Evolutionary conservation across 2,329 filamentous ascomycete species (phyloP).

Genomic region (Thermochaetoides dissita): DNA sequence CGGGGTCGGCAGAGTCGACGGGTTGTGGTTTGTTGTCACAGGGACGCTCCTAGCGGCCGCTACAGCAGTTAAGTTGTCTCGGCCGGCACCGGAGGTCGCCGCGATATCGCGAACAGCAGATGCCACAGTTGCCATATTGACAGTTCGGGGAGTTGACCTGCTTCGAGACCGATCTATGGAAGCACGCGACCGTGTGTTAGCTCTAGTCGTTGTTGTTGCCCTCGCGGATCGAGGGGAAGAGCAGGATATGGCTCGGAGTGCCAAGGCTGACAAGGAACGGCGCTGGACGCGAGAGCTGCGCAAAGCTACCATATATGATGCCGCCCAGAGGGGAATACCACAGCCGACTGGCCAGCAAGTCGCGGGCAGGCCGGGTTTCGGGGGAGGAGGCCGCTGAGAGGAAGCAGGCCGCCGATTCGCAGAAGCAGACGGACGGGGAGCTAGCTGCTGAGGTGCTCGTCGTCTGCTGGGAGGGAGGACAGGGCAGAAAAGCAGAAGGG

Average conservation of each 20-base stretch:
- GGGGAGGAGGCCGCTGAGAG: too few relatives aligned
- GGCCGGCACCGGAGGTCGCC: conserved; percentile 36
- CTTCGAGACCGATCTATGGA: conserved; percentile 32
- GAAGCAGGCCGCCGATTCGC: too few relatives aligned
- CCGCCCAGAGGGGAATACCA: too few relatives aligned
- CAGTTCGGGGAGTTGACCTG: conserved; percentile 22
- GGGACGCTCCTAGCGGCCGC: conserved; percentile 46
- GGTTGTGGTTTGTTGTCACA: conserved; percentile 40
- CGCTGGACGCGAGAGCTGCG: too few relatives aligned
- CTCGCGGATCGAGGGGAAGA: too few relatives aligned
- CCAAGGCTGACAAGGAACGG: not conserved
- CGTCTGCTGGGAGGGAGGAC: too few relatives aligned
- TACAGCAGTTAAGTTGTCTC: conserved; percentile 63
- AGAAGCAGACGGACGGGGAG: too few relatives aligned
- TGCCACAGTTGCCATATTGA: conserved; percentile 51
- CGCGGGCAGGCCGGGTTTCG: too few relatives aligned
- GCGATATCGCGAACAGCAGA: conserved; percentile 55
- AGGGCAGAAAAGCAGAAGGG: too few relatives aligned
- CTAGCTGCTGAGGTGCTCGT: too few relatives aligned
- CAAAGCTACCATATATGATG: too few relatives aligned
- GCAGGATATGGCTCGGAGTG: not conserved
- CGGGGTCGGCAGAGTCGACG: conserved; percentile 75
- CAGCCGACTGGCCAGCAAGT: too few relatives aligned
- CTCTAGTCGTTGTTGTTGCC: conserved; percentile 1
- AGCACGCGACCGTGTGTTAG: conserved; percentile 20